phyloP scores from a whole-genome alignment of 2,329 filamentous ascomycete genomes.

The Davidsoniella neocaledoniae region DNA sequence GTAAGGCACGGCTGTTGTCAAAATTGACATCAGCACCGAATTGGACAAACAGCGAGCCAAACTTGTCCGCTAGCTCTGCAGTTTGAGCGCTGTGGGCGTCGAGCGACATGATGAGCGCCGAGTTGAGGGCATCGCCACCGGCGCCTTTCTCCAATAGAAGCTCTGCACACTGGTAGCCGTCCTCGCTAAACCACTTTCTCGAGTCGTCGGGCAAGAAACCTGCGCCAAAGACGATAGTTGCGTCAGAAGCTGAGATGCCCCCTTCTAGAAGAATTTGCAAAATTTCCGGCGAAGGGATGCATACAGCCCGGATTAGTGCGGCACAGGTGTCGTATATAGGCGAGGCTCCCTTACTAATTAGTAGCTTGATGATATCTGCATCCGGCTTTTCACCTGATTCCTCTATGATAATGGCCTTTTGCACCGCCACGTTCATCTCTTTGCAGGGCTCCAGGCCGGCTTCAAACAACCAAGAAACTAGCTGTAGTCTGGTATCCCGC shows the following conservation, averaged over 20 bases:
- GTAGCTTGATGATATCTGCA: slow-evolving; percentile 4
- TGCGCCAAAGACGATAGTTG: not conserved
- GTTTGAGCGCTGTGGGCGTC: not conserved
- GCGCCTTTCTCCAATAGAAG: slow-evolving; percentile 34
- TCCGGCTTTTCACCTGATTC: slow-evolving; percentile 2
- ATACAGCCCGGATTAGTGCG: slow-evolving; percentile 2
- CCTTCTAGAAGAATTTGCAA: not conserved
- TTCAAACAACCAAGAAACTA: slow-evolving; percentile 33
- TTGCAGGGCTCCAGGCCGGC: slow-evolving; percentile 31
- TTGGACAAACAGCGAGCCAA: slow-evolving; percentile 21
- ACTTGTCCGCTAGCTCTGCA: slow-evolving; percentile 1
- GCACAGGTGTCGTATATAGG: slow-evolving; percentile 2
- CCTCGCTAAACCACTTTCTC: slow-evolving; percentile 6
- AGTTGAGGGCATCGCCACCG: not conserved
- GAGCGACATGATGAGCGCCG: not conserved
- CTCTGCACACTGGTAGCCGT: slow-evolving; percentile 20
- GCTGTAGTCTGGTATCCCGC: slow-evolving; percentile 29
- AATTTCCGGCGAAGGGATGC: not conserved
- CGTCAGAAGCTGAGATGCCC: slow-evolving; percentile 1
- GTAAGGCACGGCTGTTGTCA: slow-evolving; percentile 21
- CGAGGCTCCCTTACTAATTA: slow-evolving; percentile 6
- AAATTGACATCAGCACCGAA: slow-evolving; percentile 31
- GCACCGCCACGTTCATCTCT: slow-evolving; percentile 33
- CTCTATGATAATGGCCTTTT: slow-evolving; percentile 29
- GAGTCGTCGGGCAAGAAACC: not conserved